phyloP scores from a whole-genome alignment of 176 grass and related monocot genomes.

The Saccharum officinarum region DNA sequence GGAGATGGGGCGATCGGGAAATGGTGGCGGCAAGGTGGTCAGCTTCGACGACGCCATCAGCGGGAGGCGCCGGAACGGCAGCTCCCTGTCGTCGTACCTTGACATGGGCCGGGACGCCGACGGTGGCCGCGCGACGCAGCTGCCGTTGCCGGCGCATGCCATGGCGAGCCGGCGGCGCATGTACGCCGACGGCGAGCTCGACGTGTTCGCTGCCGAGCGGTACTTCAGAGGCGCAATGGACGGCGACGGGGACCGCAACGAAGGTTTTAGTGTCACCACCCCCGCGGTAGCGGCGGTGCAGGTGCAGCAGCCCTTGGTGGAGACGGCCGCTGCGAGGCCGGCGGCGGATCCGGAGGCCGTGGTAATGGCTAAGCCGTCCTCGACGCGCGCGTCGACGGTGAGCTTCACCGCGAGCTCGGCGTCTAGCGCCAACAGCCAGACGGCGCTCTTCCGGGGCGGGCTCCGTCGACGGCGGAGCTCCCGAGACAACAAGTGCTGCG shows the following conservation, averaged over 20 bases:
- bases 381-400: slow-evolving; percentile 22
- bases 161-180: slow-evolving; percentile 36
- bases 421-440: slow-evolving; percentile 56
- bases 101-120: slow-evolving; percentile 21
- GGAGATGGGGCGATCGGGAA: slow-evolving; percentile 30
- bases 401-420: slow-evolving; percentile 37
- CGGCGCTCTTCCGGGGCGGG: slow-evolving; percentile 38
- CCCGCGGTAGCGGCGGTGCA: not conserved
- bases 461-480: not conserved
- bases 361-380: not conserved
- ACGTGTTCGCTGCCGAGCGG: slow-evolving; percentile 68
- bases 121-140: not conserved
- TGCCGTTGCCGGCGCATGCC: slow-evolving; percentile 19
- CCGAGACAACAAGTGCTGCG: slow-evolving; percentile 36
- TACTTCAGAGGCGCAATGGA: slow-evolving; percentile 71
- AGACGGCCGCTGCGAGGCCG: not conserved
- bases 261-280: not conserved
- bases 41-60: slow-evolving; percentile 8
- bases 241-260: not conserved
- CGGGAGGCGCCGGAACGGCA: slow-evolving; percentile 30
- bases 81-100: slow-evolving; percentile 49
- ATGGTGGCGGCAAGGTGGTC: slow-evolving; percentile 34
- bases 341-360: not conserved
- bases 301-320: not conserved
- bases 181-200: slow-evolving; percentile 67